Evolutionary conservation across 1,139 yeast genomes (phyloP).

Genomic region (Candida tropicalis): DNA sequence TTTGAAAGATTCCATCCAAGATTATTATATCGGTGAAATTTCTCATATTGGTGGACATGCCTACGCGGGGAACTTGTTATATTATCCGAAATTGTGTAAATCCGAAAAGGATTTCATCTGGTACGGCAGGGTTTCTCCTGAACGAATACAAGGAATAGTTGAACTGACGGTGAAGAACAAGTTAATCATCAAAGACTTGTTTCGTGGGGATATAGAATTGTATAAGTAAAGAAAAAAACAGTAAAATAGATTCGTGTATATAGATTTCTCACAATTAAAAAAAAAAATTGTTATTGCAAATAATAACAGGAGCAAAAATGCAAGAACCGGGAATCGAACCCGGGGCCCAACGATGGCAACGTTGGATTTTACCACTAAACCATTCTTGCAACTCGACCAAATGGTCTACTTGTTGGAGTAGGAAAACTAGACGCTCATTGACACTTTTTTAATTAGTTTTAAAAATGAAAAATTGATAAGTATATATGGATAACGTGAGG

Average conservation of each 20-base stretch:
- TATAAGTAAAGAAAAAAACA: not conserved
- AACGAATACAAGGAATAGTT: slow-evolving; percentile 67
- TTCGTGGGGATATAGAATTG: slow-evolving; percentile 43
- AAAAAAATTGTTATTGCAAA: not conserved
- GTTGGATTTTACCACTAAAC: slow-evolving; percentile 23
- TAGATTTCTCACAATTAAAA: not conserved
- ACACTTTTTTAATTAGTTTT: too few species aligned
- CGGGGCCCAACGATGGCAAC: slow-evolving; percentile 23
- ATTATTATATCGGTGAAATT: slow-evolving; percentile 52
- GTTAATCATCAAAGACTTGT: slow-evolving; percentile 53
- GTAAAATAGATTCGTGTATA: not conserved
- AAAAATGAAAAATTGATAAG: too few species aligned
- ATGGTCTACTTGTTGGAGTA: too few species aligned
- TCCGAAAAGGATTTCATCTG: slow-evolving; percentile 48
- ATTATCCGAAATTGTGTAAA: slow-evolving; percentile 41
- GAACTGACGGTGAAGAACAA: slow-evolving; percentile 51
- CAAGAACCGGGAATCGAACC: slow-evolving; percentile 24
- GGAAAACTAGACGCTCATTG: too few species aligned
- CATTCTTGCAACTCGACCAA: slow-evolving; percentile 11
- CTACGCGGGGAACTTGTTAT: slow-evolving; percentile 74
- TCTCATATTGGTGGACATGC: slow-evolving; percentile 81
- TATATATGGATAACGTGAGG: too few species aligned
- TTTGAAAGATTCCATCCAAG: slow-evolving; percentile 26
- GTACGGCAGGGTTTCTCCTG: slow-evolving; percentile 72
- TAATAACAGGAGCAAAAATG: too few species aligned